phyloP scores from a whole-genome alignment of 331 rosid genomes.

The Cucumis variabilis region DNA sequence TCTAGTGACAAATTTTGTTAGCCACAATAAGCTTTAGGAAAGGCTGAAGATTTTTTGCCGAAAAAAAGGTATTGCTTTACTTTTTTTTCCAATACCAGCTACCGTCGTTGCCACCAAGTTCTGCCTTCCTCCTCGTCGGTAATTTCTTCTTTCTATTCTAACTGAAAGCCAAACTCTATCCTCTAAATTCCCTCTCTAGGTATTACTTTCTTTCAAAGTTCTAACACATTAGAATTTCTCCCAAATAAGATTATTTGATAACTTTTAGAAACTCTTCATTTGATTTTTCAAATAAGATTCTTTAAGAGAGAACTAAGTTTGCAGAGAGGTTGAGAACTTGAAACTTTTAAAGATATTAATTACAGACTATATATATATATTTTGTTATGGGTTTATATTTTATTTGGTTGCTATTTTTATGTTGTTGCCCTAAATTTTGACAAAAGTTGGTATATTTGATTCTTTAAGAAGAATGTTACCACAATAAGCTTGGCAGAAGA shows the following conservation, averaged over 20 bases:
- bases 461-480: constrained; percentile 57
- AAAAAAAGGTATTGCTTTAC: no score
- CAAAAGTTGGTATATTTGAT: constrained; percentile 9
- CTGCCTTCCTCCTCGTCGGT: no score
- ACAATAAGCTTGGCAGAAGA: no score
- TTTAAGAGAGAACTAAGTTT: not conserved
- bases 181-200: not conserved
- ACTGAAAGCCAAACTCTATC: not conserved
- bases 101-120: no score
- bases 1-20: no score
- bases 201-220: no score
- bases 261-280: not conserved
- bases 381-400: not conserved
- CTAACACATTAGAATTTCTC: not conserved
- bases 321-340: not conserved
- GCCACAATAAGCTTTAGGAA: no score
- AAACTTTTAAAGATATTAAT: not conserved
- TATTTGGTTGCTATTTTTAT: not conserved
- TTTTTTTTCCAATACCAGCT: no score
- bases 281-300: not conserved
- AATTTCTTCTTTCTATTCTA: not conserved
- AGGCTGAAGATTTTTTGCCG: no score
- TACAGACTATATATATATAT: not conserved
- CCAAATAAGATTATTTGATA: no score
- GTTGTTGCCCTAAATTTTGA: not conserved